phyloP scores from a whole-genome alignment of 2,329 filamentous ascomycete species.

The Scytalidium lignicola region DNA sequence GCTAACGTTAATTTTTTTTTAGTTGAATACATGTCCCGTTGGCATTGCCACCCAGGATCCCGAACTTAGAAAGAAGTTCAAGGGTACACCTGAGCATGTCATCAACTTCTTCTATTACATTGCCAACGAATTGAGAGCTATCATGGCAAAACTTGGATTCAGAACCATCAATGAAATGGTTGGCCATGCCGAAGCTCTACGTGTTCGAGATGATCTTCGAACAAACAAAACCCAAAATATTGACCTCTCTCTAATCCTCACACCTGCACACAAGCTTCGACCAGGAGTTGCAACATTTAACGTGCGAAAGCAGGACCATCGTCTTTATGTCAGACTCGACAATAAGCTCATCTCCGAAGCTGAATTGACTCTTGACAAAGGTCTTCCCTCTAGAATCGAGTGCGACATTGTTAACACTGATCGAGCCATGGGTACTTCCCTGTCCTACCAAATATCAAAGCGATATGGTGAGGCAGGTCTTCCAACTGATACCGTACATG shows the following conservation, averaged over 20 bases:
- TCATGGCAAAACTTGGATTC: conserved; percentile 95
- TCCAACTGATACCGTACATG: conserved; percentile 88
- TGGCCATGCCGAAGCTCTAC: conserved; percentile 80
- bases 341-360: conserved; percentile 97
- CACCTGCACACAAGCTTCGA: conserved; percentile 90
- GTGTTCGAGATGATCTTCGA: conserved; percentile 81
- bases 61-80: conserved; percentile 89
- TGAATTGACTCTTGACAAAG: conserved; percentile 90
- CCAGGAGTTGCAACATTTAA: conserved; percentile 96
- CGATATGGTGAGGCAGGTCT: conserved; percentile 84
- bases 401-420: conserved; percentile 97
- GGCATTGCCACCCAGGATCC: conserved; percentile 95
- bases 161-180: conserved; percentile 98
- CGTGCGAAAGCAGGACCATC: conserved; percentile 94
- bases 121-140: conserved; percentile 89
- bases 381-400: conserved; percentile 86
- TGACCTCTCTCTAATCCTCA: conserved; percentile 86
- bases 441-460: conserved; percentile 95
- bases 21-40: conserved; percentile 75
- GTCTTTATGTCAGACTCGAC: conserved; percentile 85
- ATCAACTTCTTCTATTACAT: conserved; percentile 97
- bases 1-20: too few species aligned
- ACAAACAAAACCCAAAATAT: conserved; percentile 89
- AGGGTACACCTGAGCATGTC: conserved; percentile 88
- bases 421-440: conserved; percentile 84